Conservation (phyloP, 768 basidiomycete species). For the Lactarius indigo region DNA sequence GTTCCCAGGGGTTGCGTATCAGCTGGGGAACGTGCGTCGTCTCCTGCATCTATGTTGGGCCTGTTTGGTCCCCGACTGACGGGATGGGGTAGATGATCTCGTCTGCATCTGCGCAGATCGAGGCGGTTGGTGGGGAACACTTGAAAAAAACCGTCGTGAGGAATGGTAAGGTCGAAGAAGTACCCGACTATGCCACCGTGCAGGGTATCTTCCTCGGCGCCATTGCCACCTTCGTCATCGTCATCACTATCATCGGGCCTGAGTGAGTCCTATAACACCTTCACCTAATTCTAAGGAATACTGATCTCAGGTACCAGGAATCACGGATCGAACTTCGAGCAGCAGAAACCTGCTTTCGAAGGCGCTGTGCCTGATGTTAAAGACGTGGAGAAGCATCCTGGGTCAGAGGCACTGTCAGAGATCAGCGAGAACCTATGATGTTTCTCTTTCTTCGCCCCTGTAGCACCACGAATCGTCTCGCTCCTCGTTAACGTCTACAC, state of each 20-base stretch:
- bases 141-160: constrained; percentile 34
- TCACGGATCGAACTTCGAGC: constrained; percentile 67
- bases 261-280: constrained; percentile 52
- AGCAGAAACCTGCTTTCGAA: constrained; percentile 75
- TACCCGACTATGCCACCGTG: constrained; percentile 51
- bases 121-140: constrained; percentile 43
- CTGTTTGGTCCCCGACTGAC: background rate
- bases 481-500: background rate
- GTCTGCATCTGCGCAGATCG: constrained; percentile 47
- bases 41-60: background rate
- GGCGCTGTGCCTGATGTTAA: constrained; percentile 40
- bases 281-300: background rate
- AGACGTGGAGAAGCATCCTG: background rate
- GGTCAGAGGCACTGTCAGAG: background rate
- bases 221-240: constrained; percentile 71
- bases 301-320: constrained; percentile 27
- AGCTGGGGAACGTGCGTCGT: constrained; percentile 37
- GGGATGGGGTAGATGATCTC: constrained; percentile 40
- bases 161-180: constrained; percentile 27
- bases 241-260: constrained; percentile 76
- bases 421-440: constrained; percentile 5
- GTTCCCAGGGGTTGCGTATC: constrained; percentile 45
- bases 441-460: background rate
- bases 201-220: constrained; percentile 87
- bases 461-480: background rate